Base-by-base conservation (phyloP, 306 rosid genomes). In the Pachyrhizus erosus region DNA sequence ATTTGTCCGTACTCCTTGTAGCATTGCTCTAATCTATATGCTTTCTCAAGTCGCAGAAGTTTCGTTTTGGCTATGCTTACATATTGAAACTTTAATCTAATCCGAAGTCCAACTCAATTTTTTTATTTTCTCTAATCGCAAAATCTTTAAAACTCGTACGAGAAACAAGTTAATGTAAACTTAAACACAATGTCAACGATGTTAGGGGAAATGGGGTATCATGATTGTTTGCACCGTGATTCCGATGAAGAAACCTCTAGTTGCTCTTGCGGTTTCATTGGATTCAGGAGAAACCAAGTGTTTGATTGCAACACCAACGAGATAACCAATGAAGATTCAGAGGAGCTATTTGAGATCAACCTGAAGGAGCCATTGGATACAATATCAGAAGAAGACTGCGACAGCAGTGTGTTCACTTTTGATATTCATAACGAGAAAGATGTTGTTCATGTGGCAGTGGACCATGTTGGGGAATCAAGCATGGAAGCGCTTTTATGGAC, bases 401-500 rank as follows among this genome's bases (percentile, higher is more conserved):
- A 84, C 21, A 85, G 85, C 79, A 70, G 64, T 8, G 87, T 85
- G 37, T 85, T 85, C 82, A 80, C 87, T 75, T 73, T 85, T 20
- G 87, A 85, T 51, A 14, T 85, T 51, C 27, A 75, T 1, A 15
- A 60, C 24, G 72, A 86, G 4, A 37, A 24, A 12, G 86, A 88
- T 55, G 54, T 79, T 86, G 91, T 94, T 51, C 86, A 92, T 75
- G 97, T 94, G 46, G 97, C 86, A 11, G 92, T 94, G 3, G 91
- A 37, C 1, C 4, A 80, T 8, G 76, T 78, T 54, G 79, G 84
- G 55, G 75, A 77, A 37, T 90, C 97, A 14, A 88, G 95, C 87
- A 81, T 88, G 89, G 86, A 88, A 54, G 95, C 92, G 5, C 84
- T 93, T 67, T 68, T 72, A 23, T 93, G 97, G 97, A 48, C 96